Base-by-base conservation (phyloP, 2,329 filamentous ascomycete genomes). In the Clarireedia monteithiana region DNA sequence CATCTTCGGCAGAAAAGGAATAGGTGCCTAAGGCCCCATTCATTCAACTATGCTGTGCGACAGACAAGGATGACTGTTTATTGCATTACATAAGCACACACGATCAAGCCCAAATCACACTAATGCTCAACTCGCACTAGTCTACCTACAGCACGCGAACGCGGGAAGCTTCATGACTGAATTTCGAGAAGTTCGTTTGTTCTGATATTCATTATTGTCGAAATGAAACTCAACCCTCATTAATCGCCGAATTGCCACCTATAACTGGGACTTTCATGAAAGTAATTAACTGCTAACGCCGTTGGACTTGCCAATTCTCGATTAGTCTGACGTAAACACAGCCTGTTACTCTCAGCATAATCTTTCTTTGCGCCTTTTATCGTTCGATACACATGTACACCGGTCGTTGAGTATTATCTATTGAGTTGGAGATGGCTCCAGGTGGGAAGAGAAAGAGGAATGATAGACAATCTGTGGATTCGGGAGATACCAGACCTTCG, bases 401-500 rank as follows among this genome's bases (percentile, higher is more conserved):
- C 62, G 44, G 56, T 60, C 64, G 59, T 62, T 48, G 45, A 46
- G 50, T 46, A 53, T 51, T 57, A 46, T 40, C 58, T 47, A 62
- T 58, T 36, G 56, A 60, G 57, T 62, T 55, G 58, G 61, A 61
- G 48, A 69, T 69, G 68, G 62, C 65, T 58, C 67, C 67, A 42
- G 17, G 14, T 23, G 54, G 48, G 48, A 69, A 69, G 64, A 65
- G 69, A 53, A 72, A 71, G 66, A 67, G 69, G 59, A 63, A 63
- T 40, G 68, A 70, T 15, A 65, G 68, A 38, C 52, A 64, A 24
- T 68, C 69, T 24, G 63, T 66, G 34, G 69, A 79, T 61, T 70
- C 70, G 73, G 58, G 66, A 51, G 74, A 74, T 48, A 74, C 72
- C 55, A 75, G 83, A 58, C 82, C 82, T 20, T 79, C 83, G 50